These are phyloP conservation scores for Citrus glauca DNA, from an alignment of 345 rosid genomes.

Conservation along the genomic window DNA sequence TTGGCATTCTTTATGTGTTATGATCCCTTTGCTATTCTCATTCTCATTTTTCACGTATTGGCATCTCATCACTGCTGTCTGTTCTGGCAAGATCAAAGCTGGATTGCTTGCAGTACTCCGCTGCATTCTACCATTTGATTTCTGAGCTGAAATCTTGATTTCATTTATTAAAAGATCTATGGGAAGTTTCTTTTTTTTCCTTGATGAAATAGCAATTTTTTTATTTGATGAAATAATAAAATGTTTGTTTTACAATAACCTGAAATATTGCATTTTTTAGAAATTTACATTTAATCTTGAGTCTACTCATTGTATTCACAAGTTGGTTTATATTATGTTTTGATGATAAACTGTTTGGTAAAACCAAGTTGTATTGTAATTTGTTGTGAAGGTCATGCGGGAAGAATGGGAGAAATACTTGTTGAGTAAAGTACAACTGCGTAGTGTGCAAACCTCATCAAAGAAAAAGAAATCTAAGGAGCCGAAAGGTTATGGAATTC, in stretches of 20 bases:
- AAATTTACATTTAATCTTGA: not conserved
- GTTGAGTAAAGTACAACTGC: constrained; percentile 79
- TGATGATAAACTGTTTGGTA: not conserved
- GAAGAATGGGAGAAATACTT: constrained; percentile 95
- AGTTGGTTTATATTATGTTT: not conserved
- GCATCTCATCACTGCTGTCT: not conserved
- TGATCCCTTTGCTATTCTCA: not conserved
- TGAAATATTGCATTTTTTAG: not conserved
- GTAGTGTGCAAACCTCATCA: constrained; percentile 51
- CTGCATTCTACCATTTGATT: not conserved
- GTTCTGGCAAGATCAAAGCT: not conserved
- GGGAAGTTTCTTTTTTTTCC: not conserved
- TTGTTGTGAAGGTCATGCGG: constrained; percentile 65
- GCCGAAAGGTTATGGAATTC: constrained; percentile 92
- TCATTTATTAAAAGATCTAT: not conserved
- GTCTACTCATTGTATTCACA: not conserved
- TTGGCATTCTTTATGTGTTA: constrained; percentile 1
- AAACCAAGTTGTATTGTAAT: not conserved
- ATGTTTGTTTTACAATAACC: not conserved
- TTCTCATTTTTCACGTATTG: not conserved
- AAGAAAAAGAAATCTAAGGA: constrained; percentile 69
- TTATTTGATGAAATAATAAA: not conserved
- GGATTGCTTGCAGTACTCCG: not conserved
- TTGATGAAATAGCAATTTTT: not conserved
- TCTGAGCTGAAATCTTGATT: not conserved